Percentiles rank a stretch among this genome's conserved stretches.
Conservation (phyloP, 2,329 filamentous ascomycete species). For the Talaromyces marneffei region DNA sequence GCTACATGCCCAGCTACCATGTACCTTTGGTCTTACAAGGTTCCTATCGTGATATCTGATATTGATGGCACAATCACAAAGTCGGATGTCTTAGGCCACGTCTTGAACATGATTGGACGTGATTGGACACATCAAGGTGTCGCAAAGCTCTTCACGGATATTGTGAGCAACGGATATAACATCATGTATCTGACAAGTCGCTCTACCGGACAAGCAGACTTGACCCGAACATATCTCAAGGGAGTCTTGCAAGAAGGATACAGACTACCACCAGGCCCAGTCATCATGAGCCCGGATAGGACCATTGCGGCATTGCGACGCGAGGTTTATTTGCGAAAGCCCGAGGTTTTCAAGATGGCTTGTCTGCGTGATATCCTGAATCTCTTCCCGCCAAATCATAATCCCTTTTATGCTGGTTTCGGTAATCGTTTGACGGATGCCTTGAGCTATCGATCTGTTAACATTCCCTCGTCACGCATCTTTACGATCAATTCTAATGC, state of each 20-base stretch:
- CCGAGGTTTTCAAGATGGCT: constrained; percentile 99
- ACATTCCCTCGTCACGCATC: constrained; percentile 88
- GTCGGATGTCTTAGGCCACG: constrained; percentile 87
- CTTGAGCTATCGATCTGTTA: constrained; percentile 89
- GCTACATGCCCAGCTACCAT: constrained; percentile 88
- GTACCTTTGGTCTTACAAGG: constrained; percentile 88
- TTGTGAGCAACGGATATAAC: constrained; percentile 92
- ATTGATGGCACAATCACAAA: constrained; percentile 99
- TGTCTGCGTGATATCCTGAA: constrained; percentile 90
- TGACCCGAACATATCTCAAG: constrained; percentile 79
- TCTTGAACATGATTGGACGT: constrained; percentile 91
- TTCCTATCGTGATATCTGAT: constrained; percentile 94
- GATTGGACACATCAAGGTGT: constrained; percentile 98
- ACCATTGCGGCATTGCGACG: constrained; percentile 88
- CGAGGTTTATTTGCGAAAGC: constrained; percentile 91
- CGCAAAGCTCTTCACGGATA: constrained; percentile 95
- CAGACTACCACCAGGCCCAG: constrained; percentile 79
- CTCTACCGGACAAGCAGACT: constrained; percentile 89
- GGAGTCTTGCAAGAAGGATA: constrained; percentile 85
- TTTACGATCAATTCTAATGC: constrained; percentile 99
- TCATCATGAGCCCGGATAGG: constrained; percentile 89
- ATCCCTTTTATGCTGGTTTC: constrained; percentile 94
- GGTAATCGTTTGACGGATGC: constrained; percentile 95
- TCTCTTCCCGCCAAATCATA: constrained; percentile 69
- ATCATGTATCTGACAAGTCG: constrained; percentile 96